Evolutionary conservation across 768 basidiomycete species (phyloP), one percentile per base, ranked within the genome.

Genomic region (Rhodotorula paludigena): DNA sequence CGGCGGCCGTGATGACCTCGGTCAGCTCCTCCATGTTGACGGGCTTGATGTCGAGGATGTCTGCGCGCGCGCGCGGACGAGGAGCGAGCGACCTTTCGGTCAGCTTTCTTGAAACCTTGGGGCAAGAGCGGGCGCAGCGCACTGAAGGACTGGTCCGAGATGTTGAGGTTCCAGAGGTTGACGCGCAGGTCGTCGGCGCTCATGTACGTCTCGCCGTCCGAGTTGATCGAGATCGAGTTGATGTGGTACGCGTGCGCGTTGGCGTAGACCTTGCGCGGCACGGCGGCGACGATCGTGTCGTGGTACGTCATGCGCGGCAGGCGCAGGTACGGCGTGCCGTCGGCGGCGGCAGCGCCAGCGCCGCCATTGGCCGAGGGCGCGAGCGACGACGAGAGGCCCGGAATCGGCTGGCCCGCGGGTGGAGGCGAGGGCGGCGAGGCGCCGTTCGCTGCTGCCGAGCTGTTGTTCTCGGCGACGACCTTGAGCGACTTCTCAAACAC

Each of bases 171-270:
- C 96, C 96, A 99, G 33, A 99, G 83, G 79, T 99, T 99, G 80
- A 99, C 84, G 71, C 96, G 83, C 55, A 99, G 83, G 81, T 99
- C 96, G 77, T 98, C 96, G n/a, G 96, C 94, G 52, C 91, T 94
- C 70, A 99, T 93, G 80, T 93, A 99, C 3, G 96, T 99, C 82
- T 99, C 96, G 76, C 96, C 92, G 80, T 99, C 96, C 63, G 92
- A 97, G 80, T 99, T 99, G 78, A 98, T 91, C 60, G 91, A 92
- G 79, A 99, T 97, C 73, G 94, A 97, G 80, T 98, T 97, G 84
- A 99, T 97, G 80, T 99, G 96, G 81, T 99, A 99, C 49, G 94
- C 94, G 77, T 98, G 96, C 3, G 96, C 96, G 78, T 98, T 99
- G 68, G 94, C 89, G 80, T 97, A 99, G 52, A 99, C 93, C 80